These are phyloP conservation scores for Tolypocladium album DNA, from an alignment of 2,329 filamentous ascomycete species.

Conservation along the genomic window DNA sequence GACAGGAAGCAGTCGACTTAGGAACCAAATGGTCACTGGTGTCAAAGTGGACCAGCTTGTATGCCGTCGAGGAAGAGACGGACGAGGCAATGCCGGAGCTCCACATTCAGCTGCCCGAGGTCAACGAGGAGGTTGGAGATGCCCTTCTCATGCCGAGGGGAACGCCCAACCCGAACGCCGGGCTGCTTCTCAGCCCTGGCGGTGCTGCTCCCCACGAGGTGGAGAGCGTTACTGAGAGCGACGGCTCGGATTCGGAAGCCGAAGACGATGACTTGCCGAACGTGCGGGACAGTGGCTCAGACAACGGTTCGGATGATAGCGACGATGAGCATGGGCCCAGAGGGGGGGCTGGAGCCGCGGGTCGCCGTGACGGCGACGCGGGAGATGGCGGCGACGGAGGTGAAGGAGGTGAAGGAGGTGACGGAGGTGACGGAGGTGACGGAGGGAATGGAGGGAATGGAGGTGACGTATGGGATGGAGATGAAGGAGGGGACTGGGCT, in stretches of 20 bases:
- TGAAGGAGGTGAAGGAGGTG: neutral
- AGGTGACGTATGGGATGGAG: neutral
- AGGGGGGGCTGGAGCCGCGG: neutral
- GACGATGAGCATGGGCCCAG: neutral
- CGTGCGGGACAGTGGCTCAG: neutral
- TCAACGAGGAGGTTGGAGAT: neutral
- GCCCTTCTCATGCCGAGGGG: neutral
- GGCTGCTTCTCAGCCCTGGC: neutral
- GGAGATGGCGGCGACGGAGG: neutral
- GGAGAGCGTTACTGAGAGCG: neutral
- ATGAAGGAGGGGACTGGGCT: neutral
- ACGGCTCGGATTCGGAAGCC: neutral
- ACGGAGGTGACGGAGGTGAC: neutral
- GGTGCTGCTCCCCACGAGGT: neutral
- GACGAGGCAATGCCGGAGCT: neutral
- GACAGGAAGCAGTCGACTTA: neutral
- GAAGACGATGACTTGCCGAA: neutral
- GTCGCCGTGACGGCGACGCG: neutral
- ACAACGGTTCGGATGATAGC: neutral
- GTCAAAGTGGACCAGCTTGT: slow-evolving; percentile 4
- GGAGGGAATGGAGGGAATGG: neutral
- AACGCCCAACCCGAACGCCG: neutral
- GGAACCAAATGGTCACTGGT: slow-evolving; percentile 2
- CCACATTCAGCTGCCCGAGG: neutral
- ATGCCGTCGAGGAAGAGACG: slow-evolving; percentile 1